Evolutionary conservation across 164 flowering plant genomes (phyloP).

Genomic region (Kingdonia uniflora): DNA sequence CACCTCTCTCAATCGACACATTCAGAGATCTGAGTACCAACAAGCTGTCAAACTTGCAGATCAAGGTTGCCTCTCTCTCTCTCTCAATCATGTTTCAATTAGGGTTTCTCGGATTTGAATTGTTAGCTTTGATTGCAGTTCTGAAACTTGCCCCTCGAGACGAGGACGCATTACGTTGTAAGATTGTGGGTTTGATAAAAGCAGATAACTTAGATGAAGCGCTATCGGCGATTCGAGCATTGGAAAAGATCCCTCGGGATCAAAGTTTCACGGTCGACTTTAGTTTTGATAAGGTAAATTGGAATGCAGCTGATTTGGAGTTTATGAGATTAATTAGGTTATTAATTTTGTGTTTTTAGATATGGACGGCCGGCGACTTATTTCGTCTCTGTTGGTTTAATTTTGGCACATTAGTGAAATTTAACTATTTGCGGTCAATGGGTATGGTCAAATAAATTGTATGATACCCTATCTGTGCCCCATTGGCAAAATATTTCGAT

Average conservation of each 20-base stretch:
- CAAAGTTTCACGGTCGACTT: conserved; percentile 31
- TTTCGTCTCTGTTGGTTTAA: neutral
- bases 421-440: no score
- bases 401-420: no score
- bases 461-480: no score
- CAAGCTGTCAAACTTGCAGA: conserved; percentile 74
- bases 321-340: no score
- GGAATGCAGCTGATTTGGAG: no score
- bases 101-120: no score
- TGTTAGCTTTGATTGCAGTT: conserved; percentile 30
- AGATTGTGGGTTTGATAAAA: conserved; percentile 70
- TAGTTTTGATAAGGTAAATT: conserved; percentile 50
- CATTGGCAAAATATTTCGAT: no score
- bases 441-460: no score
- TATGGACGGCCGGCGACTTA: no score
- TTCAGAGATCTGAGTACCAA: conserved; percentile 47
- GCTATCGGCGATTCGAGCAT: conserved; percentile 37
- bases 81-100: no score
- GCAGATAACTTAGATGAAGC: conserved; percentile 56
- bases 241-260: conserved; percentile 21
- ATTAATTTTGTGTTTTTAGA: no score
- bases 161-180: conserved; percentile 83
- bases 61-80: conserved; percentile 53
- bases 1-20: conserved; percentile 61
- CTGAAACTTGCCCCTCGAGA: conserved; percentile 56